Conservation (phyloP, 2,329 filamentous ascomycete species). For the Hymenoscyphus infarciens region DNA sequence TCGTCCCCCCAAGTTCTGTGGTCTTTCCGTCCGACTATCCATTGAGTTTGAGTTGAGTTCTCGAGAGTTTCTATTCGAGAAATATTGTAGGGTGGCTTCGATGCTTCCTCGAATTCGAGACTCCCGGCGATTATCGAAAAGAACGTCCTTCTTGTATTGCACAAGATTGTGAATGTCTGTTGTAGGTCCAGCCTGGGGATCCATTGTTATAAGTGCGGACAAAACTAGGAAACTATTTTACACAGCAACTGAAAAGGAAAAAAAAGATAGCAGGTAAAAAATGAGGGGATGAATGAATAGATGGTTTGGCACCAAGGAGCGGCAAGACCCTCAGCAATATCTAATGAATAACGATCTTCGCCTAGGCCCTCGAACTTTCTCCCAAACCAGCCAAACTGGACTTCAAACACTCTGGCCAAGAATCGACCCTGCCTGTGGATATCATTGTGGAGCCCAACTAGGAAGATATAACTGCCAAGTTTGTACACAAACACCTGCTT, state of each 20-base stretch:
- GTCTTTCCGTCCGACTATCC: constrained; percentile 13
- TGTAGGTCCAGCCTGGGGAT: constrained; percentile 20
- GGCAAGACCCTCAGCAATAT: not conserved
- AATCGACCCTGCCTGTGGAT: constrained; percentile 11
- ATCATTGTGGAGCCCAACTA: constrained; percentile 14
- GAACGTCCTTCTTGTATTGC: constrained; percentile 24
- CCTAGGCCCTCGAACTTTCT: not conserved
- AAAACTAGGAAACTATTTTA: constrained; percentile 5
- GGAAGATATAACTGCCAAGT: constrained; percentile 21
- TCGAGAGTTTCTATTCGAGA: constrained; percentile 18
- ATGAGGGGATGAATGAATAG: not conserved
- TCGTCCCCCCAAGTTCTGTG: constrained; percentile 15
- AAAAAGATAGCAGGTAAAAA: not conserved
- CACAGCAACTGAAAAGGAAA: not conserved
- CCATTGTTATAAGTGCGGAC: constrained; percentile 13
- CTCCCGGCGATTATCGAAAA: constrained; percentile 24
- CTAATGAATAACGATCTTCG: not conserved
- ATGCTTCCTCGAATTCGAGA: constrained; percentile 25
- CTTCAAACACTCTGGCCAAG: constrained; percentile 17
- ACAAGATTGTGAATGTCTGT: constrained; percentile 21
- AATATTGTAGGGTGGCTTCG: constrained; percentile 25
- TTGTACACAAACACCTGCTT: constrained; percentile 15
- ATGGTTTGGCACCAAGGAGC: not conserved
- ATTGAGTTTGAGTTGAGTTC: constrained; percentile 1
- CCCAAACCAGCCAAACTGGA: constrained; percentile 16